Evolutionary conservation across 2,329 filamentous ascomycete genomes (phyloP).

Genomic region (Zymoseptoria brevis): DNA sequence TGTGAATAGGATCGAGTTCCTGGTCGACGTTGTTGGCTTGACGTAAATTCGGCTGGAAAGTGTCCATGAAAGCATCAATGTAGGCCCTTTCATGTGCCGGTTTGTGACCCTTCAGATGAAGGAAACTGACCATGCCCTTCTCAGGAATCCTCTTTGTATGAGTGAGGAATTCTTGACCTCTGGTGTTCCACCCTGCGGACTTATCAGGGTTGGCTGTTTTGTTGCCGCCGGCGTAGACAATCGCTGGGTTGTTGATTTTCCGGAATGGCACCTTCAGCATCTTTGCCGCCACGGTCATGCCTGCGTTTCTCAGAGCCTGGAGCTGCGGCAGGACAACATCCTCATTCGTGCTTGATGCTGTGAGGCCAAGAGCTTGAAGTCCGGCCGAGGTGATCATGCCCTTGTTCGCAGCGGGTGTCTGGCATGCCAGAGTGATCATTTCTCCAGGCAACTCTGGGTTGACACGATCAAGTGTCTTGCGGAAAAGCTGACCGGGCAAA

Average conservation of each 20-base stretch:
- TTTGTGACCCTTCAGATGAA: too few species aligned
- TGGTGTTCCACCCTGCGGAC: too few species aligned
- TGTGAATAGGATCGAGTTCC: too few species aligned
- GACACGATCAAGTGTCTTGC: background rate
- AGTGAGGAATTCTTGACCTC: too few species aligned
- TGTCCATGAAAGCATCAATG: background rate
- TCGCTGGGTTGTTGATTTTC: background rate
- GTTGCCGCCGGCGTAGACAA: background rate
- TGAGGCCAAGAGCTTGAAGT: background rate
- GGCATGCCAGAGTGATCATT: slow-evolving; percentile 1
- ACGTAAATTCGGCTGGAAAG: background rate
- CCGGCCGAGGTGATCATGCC: background rate
- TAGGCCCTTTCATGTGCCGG: background rate
- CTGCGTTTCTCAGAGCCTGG: background rate
- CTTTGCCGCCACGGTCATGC: background rate
- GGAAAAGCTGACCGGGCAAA: slow-evolving; percentile 1
- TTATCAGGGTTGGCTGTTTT: too few species aligned
- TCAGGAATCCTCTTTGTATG: too few species aligned
- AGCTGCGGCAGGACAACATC: background rate
- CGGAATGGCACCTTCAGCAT: background rate
- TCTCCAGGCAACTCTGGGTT: background rate
- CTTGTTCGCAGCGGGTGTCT: background rate
- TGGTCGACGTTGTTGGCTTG: background rate
- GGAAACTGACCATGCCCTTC: too few species aligned
- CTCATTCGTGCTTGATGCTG: background rate